Conservation (phyloP, 2,329 filamentous ascomycete species). For the Calonectria multiphialidica region DNA sequence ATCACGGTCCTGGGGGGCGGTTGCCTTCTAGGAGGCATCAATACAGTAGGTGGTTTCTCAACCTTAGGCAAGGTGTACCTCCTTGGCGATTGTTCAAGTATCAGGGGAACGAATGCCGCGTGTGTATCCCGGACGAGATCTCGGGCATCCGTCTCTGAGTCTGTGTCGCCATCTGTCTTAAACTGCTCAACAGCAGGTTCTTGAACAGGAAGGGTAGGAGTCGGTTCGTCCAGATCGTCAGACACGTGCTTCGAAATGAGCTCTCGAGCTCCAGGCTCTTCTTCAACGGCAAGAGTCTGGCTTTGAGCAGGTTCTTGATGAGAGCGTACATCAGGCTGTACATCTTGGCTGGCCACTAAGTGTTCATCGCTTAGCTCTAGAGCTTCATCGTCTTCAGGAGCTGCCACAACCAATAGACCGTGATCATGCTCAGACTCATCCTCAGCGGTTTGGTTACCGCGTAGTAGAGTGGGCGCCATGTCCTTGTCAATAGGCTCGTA, state of each 20-base stretch:
- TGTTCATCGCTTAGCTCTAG: neutral
- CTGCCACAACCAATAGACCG: neutral
- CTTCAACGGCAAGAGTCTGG: neutral
- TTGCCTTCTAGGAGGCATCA: slow-evolving; percentile 7
- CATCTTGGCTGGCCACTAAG: neutral
- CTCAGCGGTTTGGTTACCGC: neutral
- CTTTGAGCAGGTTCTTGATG: neutral
- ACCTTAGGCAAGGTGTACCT: slow-evolving; percentile 5
- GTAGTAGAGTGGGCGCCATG: neutral
- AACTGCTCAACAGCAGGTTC: neutral
- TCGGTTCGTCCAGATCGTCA: neutral
- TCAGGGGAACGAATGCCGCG: neutral
- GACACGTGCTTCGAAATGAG: neutral
- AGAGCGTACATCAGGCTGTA: neutral
- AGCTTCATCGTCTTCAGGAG: neutral
- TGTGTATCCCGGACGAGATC: neutral
- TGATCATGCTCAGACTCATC: neutral
- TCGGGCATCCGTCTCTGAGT: neutral
- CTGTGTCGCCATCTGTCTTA: neutral
- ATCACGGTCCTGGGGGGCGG: slow-evolving; percentile 25
- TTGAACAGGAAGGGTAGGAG: neutral
- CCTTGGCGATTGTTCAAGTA: neutral
- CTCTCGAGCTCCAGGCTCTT: neutral
- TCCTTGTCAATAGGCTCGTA: neutral
- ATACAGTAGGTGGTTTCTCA: neutral